phyloP scores from a whole-genome alignment of 768 basidiomycete genomes.

The Megacollybia marginata region DNA sequence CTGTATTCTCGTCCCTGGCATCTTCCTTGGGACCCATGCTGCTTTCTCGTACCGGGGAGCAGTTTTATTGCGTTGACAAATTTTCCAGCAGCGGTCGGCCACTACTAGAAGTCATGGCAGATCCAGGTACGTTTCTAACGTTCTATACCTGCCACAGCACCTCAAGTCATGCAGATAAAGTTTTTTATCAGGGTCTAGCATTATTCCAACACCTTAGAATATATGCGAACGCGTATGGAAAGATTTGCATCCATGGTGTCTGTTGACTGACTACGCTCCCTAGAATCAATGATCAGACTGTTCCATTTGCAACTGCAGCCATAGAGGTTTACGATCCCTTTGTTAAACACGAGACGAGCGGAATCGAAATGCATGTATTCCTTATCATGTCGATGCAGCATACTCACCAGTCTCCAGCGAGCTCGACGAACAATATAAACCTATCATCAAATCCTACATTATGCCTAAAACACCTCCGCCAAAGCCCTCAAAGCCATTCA shows the following conservation, averaged over 20 bases:
- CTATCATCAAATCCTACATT: constrained; percentile 47
- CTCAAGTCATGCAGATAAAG: constrained; percentile 36
- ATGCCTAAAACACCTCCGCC: constrained; percentile 37
- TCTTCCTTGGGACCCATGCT: constrained; percentile 42
- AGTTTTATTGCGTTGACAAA: constrained; percentile 46
- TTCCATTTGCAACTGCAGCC: constrained; percentile 75
- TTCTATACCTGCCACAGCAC: neutral
- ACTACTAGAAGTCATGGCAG: constrained; percentile 51
- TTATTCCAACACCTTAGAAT: constrained; percentile 64
- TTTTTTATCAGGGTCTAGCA: constrained; percentile 69
- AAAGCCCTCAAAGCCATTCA: constrained; percentile 25
- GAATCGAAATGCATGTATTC: constrained; percentile 50
- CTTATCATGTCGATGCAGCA: neutral
- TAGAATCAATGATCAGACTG: constrained; percentile 70
- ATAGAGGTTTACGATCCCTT: constrained; percentile 69
- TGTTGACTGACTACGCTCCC: neutral
- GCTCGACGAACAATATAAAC: constrained; percentile 46
- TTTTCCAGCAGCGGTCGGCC: constrained; percentile 45
- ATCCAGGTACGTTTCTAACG: constrained; percentile 46
- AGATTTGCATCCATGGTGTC: neutral
- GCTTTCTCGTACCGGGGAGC: constrained; percentile 51
- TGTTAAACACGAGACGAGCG: constrained; percentile 42
- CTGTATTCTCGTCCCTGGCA: constrained; percentile 31
- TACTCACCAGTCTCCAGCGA: constrained; percentile 30
- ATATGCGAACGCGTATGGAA: constrained; percentile 72